Conservation (phyloP, 305 asterid species). For the Striga hermonthica region DNA sequence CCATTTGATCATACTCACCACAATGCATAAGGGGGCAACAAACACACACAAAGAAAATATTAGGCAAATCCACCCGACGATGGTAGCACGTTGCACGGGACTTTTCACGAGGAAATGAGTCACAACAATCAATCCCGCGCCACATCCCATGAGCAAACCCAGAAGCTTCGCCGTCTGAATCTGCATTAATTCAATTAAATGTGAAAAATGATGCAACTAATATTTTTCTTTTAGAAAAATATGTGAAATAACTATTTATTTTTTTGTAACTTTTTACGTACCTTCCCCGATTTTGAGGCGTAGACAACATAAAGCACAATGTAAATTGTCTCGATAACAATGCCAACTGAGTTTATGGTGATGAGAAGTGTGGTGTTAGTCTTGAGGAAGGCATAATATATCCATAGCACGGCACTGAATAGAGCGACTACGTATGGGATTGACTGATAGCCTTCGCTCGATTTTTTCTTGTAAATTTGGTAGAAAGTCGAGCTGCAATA, state of each 20-base stretch:
- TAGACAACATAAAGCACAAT: conserved; percentile 48
- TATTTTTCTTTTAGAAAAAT: too few relatives aligned
- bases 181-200: conserved; percentile 31
- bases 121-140: conserved; percentile 45
- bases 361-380: conserved; percentile 47
- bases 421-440: conserved; percentile 35
- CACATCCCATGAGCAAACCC: conserved; percentile 36
- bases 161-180: conserved; percentile 48
- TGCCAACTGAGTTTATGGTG: conserved; percentile 67
- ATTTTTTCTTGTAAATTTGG: too few relatives aligned
- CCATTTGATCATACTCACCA: conserved; percentile 39
- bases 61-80: conserved; percentile 84
- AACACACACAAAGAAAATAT: conserved; percentile 62
- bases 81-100: conserved; percentile 33
- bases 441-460: too few relatives aligned
- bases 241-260: too few relatives aligned
- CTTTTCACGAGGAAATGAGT: conserved; percentile 48
- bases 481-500: too few relatives aligned
- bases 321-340: conserved; percentile 58
- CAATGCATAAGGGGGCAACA: conserved; percentile 62
- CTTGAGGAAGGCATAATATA: conserved; percentile 64
- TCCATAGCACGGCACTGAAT: conserved; percentile 71
- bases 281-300: conserved; percentile 36
- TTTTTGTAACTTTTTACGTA: too few relatives aligned
- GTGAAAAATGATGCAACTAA: not conserved